Percentiles rank a stretch among this genome's conserved stretches.
phyloP scores from a whole-genome alignment of 352 stramenopile genomes.

The Blastocystis hominis region DNA sequence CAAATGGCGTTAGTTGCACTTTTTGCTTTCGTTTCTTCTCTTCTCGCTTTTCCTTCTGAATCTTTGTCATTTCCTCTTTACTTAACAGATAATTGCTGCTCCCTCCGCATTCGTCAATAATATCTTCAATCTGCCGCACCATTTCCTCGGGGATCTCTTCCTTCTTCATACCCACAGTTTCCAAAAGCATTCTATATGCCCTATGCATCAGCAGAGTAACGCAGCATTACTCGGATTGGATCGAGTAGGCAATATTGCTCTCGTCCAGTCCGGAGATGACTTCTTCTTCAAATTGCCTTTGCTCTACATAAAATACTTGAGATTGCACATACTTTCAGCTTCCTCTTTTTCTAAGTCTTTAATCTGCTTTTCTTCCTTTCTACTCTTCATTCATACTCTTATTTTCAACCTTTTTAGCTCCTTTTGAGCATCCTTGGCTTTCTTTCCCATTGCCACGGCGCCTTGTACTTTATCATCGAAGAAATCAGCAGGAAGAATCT shows the following conservation, averaged over 20 bases:
- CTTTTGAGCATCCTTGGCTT: conserved; percentile 28
- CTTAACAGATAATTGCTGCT: neutral
- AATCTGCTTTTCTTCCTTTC: conserved; percentile 38
- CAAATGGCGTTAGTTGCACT: neutral
- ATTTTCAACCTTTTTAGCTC: neutral
- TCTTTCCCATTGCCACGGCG: conserved; percentile 3
- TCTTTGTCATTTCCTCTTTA: conserved; percentile 38
- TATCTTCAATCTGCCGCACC: conserved; percentile 17
- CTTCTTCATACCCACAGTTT: conserved; percentile 21
- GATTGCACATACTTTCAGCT: neutral
- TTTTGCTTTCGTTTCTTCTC: conserved; percentile 6
- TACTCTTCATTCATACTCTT: neutral
- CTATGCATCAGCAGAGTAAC: neutral
- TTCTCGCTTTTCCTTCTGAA: conserved; percentile 1
- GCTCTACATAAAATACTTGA: neutral
- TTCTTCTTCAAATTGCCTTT: conserved; percentile 6
- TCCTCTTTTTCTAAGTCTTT: conserved; percentile 15
- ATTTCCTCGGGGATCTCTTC: conserved; percentile 6
- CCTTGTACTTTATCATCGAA: conserved; percentile 31
- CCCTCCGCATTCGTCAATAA: conserved; percentile 6
- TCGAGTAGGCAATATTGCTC: neutral
- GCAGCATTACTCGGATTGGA: neutral
- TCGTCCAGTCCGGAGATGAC: neutral
- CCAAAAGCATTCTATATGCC: conserved; percentile 33
- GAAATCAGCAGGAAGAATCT: conserved; percentile 28